Base-by-base conservation (phyloP, 306 rosid genomes). In the Rosa persica region DNA sequence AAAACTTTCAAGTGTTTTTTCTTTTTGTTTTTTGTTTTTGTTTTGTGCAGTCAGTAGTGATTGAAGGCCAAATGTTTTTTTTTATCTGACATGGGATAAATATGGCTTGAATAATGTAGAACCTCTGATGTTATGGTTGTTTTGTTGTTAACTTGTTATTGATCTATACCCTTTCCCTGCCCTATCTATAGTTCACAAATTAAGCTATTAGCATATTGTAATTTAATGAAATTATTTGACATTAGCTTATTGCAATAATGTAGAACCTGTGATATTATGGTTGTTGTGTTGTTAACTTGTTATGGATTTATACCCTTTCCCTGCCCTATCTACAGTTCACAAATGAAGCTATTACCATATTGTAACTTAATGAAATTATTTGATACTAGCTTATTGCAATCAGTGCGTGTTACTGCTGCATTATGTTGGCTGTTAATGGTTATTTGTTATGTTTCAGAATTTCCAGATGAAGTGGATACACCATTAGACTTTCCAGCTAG, bases 391-490 rank as follows among this genome's bases (percentile, higher is more conserved):
- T 11, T 68, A 19, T 10, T 9, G 36, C 13, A 68, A 19, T 68
- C 19, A 12, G 2, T 5, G 43, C 47, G n/a, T 75, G 8, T 9
- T 80, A 39, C 44, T 80, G 66, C 34, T 78, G 34, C 30, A 17
- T 62, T 58, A 16, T 47, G 36, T 40, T 81, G 46, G 67, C 68
- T 30, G 39, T 46, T 66, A 70, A 68, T 80, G 43, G 22, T 78
- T 81, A 67, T 40, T 74, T 40, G 54, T 78, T 58, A 17, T 75
- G 49, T 84, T 85, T 38, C 89, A 95, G 99, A 93, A 82, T 91
- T 74, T 83, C 99, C 99, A 0, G 99, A 95, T 85, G 99, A 95
- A 89, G 97, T 95, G 54, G 99, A 95, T 83, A 89, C 99, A 69
- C 99, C 99, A 19, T 10, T 95, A 60, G 99, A 95, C 62, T 76